A percentile compares a stretch with the other conserved stretches of the same genome.
These are phyloP conservation scores for Penicillium roqueforti DNA, from an alignment of 495 filamentous ascomycete genomes.

Conservation along the genomic window DNA sequence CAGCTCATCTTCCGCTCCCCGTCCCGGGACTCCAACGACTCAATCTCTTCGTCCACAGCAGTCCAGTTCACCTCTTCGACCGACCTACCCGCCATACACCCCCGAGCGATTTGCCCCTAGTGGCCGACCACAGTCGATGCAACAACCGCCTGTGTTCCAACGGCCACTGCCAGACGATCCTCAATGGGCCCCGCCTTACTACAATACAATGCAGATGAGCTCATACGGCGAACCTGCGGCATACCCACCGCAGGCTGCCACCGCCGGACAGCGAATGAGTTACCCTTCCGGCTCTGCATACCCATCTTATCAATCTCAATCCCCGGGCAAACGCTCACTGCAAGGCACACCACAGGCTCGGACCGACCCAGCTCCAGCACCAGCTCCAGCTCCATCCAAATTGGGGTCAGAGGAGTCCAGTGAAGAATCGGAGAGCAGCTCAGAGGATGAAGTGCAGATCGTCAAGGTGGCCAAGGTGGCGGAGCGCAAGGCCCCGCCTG, in stretches of 20 bases:
- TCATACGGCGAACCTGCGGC: slow-evolving; percentile 29
- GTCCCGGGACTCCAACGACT: slow-evolving; percentile 38
- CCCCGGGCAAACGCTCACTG: slow-evolving; percentile 6
- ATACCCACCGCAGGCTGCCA: slow-evolving; percentile 29
- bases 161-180: slow-evolving; percentile 45
- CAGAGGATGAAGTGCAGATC: slow-evolving; percentile 35
- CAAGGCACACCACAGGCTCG: slow-evolving; percentile 13
- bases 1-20: slow-evolving; percentile 30
- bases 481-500: slow-evolving; percentile 25
- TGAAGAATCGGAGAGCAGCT: slow-evolving; percentile 25
- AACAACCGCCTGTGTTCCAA: slow-evolving; percentile 21
- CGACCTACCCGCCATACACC: slow-evolving; percentile 23
- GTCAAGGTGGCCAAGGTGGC: slow-evolving; percentile 26
- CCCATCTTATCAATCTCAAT: slow-evolving; percentile 8
- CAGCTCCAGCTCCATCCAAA: slow-evolving; percentile 7
- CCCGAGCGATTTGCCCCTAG: slow-evolving; percentile 31
- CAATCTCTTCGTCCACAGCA: slow-evolving; percentile 37
- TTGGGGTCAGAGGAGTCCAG: slow-evolving; percentile 19
- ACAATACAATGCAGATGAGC: slow-evolving; percentile 27
- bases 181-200: slow-evolving; percentile 44
- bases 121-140: slow-evolving; percentile 28
- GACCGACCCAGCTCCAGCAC: slow-evolving; percentile 10
- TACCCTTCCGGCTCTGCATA: slow-evolving; percentile 19
- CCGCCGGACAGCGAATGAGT: slow-evolving; percentile 27
- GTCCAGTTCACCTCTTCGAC: slow-evolving; percentile 33